Evolutionary conservation across 2,329 filamentous ascomycete species (phyloP), one percentile per base, ranked within the genome.

Genomic region (Penicillium sp.): DNA sequence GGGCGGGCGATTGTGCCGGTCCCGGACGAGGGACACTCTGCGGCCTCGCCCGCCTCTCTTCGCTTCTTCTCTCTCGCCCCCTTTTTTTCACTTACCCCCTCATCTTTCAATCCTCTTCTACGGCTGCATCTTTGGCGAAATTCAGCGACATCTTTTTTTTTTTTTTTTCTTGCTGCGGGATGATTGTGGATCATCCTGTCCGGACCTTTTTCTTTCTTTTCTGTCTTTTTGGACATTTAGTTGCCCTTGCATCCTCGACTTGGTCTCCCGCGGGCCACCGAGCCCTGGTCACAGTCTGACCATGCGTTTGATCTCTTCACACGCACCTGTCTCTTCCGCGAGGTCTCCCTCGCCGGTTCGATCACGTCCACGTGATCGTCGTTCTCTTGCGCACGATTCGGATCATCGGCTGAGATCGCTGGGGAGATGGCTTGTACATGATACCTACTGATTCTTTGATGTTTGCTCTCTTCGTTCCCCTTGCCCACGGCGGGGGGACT

Each of bases 381-480:
- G n/a, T 28, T 35, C 24, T 26, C 27, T 25, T n/a, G 28, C 25
- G 26, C 9, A 8, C 25, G 13, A 9, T 5, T 43, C 40, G 7
- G 9, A 12, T 44, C 32, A 18, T 33, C n/a, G 12, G 12, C 26
- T 8, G 26, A 8, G 9, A 27, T 1, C 5, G 6, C 5, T 12
- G 26, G 34, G n/a, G 8, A 12, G 4, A 34, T 48, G 39, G 47
- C 55, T 65, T 65, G 62, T 66, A 66, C 52, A 66, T 64, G 64
- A 66, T 66, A 66, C 60, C 61, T 62, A 39, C 13, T 35, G 25
- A 28, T 43, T 43, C 27, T 28, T 13, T 35, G 18, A 25, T 26
- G n/a, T 42, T 18, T 35, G 7, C 4, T 11, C 29, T 32, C 29
- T 32, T 32, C 4, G 8, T 11, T 32, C 29, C 29, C 4, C 29